phyloP scores from a whole-genome alignment of 495 filamentous ascomycete genomes.

The Choiromyces venosus region DNA sequence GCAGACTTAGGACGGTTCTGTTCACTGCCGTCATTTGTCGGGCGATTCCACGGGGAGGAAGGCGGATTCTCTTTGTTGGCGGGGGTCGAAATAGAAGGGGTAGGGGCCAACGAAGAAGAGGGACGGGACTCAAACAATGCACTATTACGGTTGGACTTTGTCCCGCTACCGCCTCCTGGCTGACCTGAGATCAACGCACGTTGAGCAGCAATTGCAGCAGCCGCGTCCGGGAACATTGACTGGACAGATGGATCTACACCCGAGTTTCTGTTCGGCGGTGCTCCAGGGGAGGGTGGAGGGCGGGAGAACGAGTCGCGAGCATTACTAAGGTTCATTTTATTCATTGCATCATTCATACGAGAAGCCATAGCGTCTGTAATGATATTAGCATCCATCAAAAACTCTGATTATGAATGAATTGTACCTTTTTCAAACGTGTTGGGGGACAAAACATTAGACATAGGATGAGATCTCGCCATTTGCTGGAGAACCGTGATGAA shows the following conservation, averaged over 20 bases:
- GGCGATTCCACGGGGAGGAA: slow-evolving; percentile 70
- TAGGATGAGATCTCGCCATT: slow-evolving; percentile 96
- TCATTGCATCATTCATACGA: slow-evolving; percentile 95
- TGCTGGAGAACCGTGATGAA: slow-evolving; percentile 98
- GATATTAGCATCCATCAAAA: slow-evolving; percentile 22
- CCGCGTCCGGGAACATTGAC: slow-evolving; percentile 98
- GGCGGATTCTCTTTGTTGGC: slow-evolving; percentile 56
- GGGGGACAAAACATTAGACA: slow-evolving; percentile 92
- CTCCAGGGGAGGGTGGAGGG: slow-evolving; percentile 60
- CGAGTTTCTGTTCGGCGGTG: slow-evolving; percentile 79
- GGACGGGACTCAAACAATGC: slow-evolving; percentile 71
- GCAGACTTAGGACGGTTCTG: slow-evolving; percentile 81
- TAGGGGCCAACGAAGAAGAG: slow-evolving; percentile 68
- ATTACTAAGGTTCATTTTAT: slow-evolving; percentile 77
- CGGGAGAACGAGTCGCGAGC: slow-evolving; percentile 80
- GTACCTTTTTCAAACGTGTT: slow-evolving; percentile 95
- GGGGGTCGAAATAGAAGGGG: slow-evolving; percentile 43
- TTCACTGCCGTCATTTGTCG: slow-evolving; percentile 45
- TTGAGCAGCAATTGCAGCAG: slow-evolving; percentile 93
- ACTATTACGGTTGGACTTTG: slow-evolving; percentile 90
- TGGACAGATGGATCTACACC: slow-evolving; percentile 90
- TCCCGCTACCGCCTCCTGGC: slow-evolving; percentile 68
- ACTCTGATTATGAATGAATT: slow-evolving; percentile 8
- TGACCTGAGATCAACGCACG: slow-evolving; percentile 95
- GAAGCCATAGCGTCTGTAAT: slow-evolving; percentile 89